Base-by-base conservation (phyloP, 345 rosid species). In the Eucalyptus pauciflora region DNA sequence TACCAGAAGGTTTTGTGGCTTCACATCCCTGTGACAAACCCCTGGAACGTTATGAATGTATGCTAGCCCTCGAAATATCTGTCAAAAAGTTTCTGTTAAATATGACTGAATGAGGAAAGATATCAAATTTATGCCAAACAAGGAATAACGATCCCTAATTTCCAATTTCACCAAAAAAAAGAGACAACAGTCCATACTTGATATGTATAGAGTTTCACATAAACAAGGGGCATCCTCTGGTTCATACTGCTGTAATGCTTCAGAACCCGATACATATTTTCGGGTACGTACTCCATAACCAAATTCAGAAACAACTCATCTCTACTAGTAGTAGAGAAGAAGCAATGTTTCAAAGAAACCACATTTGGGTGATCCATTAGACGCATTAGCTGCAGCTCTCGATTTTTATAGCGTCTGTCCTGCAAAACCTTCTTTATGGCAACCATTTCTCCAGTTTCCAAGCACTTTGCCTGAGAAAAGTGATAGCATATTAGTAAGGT, bases 1-100 rank as follows among this genome's bases (percentile, higher is more conserved):
- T 95, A 97, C 99, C 99, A 97, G 91, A 54, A 97, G 95, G 90
- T 96, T 97, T 94, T 96, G 99, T 50, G 99, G 99, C 89, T 97
- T 97, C 90, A 97, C 91, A 90, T 97, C 99, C 89, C 99, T 94
- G 91, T 97, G 99, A 88, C 98, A 96, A 87, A 97, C 96, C 86
- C 97, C 97, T 88, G 95, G 94, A 69, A 93, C 95, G 46, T 93
- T 91, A 89, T 97, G 99, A 92, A 96, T 96, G 91, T 96, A 97
- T 60, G 98, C 95, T 88, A 96, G 92, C 62, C 96, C 97, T 91
- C 98, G 92, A 88, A 96, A 97, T 85, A 97, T 96, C 99, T 97
- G 96, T 90, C 90, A 91, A 56, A 83, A 48, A 83, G 56, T 86
- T 49, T 29, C n/a, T 88, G 64, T 10, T 25, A 86, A 31, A 27